Percentiles rank a stretch among this genome's conserved stretches.
phyloP scores from a whole-genome alignment of 768 basidiomycete genomes.

The Hygrocybe punicea region DNA sequence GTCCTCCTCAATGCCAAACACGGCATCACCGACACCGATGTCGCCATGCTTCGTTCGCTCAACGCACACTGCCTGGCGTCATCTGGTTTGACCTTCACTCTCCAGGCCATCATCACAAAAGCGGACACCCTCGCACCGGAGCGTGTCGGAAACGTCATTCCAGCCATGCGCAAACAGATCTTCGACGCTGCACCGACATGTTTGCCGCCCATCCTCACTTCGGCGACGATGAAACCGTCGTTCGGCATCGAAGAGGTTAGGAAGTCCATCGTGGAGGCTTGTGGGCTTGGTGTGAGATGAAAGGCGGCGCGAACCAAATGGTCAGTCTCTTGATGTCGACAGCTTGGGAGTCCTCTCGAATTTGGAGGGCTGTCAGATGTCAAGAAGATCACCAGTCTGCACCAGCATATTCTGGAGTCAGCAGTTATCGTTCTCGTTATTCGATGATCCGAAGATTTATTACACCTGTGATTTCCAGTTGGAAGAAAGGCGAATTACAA shows the following conservation, averaged over 20 bases:
- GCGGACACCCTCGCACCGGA: slow-evolving; percentile 48
- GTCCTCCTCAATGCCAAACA: slow-evolving; percentile 69
- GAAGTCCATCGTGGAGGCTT: slow-evolving; percentile 57
- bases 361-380: no score
- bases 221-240: slow-evolving; percentile 43
- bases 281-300: slow-evolving; percentile 35
- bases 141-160: slow-evolving; percentile 35
- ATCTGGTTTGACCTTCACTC: slow-evolving; percentile 46
- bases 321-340: no score
- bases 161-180: slow-evolving; percentile 48
- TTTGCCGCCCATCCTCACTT: slow-evolving; percentile 62
- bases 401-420: no score
- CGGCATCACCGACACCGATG: slow-evolving; percentile 53
- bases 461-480: no score
- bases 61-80: slow-evolving; percentile 36
- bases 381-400: no score
- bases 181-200: slow-evolving; percentile 57
- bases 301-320: no score
- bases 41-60: slow-evolving; percentile 58
- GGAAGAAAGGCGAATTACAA: no score
- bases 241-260: slow-evolving; percentile 59
- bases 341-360: no score
- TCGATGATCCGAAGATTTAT: no score
- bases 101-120: slow-evolving; percentile 75
- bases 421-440: no score